Evolutionary conservation across 2,329 filamentous ascomycete species (phyloP), one percentile per base, ranked within the genome.

Genomic region (Fusarium keratoplasticum): DNA sequence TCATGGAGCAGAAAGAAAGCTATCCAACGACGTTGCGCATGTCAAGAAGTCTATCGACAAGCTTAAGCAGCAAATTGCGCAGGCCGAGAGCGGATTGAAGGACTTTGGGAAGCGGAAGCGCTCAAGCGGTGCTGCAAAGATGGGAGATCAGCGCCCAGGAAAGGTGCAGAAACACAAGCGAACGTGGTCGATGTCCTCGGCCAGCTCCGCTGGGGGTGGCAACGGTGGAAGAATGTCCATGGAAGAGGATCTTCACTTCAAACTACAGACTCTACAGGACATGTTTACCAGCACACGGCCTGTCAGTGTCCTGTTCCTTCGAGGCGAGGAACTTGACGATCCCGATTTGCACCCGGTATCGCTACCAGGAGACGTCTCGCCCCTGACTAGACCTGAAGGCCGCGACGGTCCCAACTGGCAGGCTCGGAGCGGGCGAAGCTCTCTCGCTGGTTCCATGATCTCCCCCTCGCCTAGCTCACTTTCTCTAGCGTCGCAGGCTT

Each of bases 31-130:
- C 76, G 90, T 98, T 10, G 94, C 94, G 0, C 96, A 98, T 78
- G 94, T 98, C 73, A 97, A 97, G 83, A 98, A 98, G 84, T 94
- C 93, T 0, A 98, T 98, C 76, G 96, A 98, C 80, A 98, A 98
- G 83, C 86, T 98, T 55, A 97, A 97, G 82, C 95, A 98, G 80
- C 96, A 98, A 79, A 96, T 98, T 69, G 87, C 93, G 0, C 95
- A 98, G 79, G 89, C 90, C 1, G 91, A 93, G 78, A 91, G 87
- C 60, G 91, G 91, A 0, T 86, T 91, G 77, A 93, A 92, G 78
- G 90, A 93, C 71, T 90, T 90, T 72, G 87, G 89, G 52, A 93
- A 92, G 81, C 86, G 91, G 64, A 92, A 92, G 81, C 85, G 89
- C 52, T 84, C 88, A 44, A 85, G 86, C 9, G 87, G 85, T 3